phyloP scores from a whole-genome alignment of 2,329 filamentous ascomycete species.

The Beauveria brongniartii region DNA sequence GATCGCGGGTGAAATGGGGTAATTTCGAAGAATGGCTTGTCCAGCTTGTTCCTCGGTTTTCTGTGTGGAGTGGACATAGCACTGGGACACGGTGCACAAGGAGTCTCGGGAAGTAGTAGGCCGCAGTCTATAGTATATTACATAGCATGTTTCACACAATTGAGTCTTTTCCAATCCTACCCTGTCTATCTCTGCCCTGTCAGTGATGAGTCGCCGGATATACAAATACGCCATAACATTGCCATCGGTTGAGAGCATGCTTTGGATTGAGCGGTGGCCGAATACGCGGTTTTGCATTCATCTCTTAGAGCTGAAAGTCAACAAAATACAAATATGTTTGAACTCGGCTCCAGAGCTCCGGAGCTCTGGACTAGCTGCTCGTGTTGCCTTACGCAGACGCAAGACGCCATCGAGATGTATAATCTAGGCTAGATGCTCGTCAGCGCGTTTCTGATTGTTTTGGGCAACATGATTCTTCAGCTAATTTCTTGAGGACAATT shows the following conservation, averaged over 20 bases:
- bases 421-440: neutral
- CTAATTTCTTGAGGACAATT: constrained; percentile 27
- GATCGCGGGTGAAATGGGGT: too few relatives aligned
- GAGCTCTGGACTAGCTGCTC: too few relatives aligned
- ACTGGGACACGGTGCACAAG: neutral
- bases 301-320: neutral
- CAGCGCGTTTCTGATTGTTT: neutral
- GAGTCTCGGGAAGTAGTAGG: constrained; percentile 11
- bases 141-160: neutral
- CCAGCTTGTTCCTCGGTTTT: neutral
- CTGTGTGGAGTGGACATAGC: neutral
- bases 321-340: neutral
- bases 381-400: neutral
- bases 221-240: neutral
- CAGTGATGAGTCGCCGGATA: neutral
- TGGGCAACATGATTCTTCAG: constrained; percentile 16
- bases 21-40: neutral
- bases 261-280: neutral
- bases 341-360: too few relatives aligned
- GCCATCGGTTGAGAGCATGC: neutral
- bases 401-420: neutral
- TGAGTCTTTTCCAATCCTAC: neutral
- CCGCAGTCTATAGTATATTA: neutral
- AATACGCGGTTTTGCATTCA: neutral
- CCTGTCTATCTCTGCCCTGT: too few relatives aligned